Conservation (phyloP, 2,329 filamentous ascomycete species). For the Penicillium psychrosexuale region DNA sequence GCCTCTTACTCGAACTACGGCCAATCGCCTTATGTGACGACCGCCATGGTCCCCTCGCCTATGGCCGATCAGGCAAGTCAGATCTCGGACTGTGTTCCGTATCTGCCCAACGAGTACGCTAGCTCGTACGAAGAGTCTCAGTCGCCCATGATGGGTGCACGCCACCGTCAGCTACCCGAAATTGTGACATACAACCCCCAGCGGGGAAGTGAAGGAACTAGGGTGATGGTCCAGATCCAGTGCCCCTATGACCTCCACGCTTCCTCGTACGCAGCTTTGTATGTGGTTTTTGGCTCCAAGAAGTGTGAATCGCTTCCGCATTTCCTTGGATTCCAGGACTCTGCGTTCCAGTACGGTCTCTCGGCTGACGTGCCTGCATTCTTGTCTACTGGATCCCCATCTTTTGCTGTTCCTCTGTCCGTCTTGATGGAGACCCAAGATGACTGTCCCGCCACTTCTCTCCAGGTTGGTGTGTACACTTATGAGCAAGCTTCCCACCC, state of each 20-base stretch:
- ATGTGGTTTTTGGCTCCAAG: conserved; percentile 73
- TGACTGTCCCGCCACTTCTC: conserved; percentile 49
- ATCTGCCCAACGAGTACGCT: conserved; percentile 39
- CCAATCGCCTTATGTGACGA: conserved; percentile 39
- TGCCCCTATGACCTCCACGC: conserved; percentile 71
- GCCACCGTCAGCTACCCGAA: conserved; percentile 59
- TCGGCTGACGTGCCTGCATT: conserved; percentile 69
- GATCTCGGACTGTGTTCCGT: conserved; percentile 41
- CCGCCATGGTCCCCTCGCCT: conserved; percentile 40
- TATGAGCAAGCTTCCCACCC: conserved; percentile 52
- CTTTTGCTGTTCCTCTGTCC: conserved; percentile 57
- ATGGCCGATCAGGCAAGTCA: conserved; percentile 43
- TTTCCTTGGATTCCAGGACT: conserved; percentile 57
- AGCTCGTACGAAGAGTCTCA: conserved; percentile 60
- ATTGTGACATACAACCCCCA: conserved; percentile 68
- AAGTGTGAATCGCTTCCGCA: conserved; percentile 66
- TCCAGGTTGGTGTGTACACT: conserved; percentile 60
- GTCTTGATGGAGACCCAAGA: conserved; percentile 59
- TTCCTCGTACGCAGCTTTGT: conserved; percentile 54
- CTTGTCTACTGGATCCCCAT: conserved; percentile 54
- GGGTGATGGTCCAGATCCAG: conserved; percentile 69
- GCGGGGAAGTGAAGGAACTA: conserved; percentile 66
- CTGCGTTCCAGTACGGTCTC: conserved; percentile 67
- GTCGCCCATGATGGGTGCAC: conserved; percentile 63
- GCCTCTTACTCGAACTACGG: conserved; percentile 42